phyloP scores from a whole-genome alignment of 2,329 filamentous ascomycete species.

The Chrysoporthe cubensis region DNA sequence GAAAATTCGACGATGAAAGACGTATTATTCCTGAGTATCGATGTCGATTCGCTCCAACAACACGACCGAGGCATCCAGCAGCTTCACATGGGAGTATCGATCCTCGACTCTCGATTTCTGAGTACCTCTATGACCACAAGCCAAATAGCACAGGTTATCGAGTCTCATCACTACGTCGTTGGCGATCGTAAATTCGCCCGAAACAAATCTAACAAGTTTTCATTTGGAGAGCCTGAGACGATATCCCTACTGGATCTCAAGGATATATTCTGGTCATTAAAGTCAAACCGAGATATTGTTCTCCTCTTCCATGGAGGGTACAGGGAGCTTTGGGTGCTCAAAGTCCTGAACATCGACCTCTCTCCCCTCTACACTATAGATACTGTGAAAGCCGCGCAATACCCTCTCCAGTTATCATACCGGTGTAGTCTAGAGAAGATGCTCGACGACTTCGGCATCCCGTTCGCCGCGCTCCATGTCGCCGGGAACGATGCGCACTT shows the following conservation, averaged over 20 bases:
- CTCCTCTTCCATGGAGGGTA: background rate
- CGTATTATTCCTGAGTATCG: too few species aligned
- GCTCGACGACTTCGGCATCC: background rate
- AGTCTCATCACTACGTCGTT: constrained; percentile 8
- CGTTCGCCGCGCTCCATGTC: background rate
- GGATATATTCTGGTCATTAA: background rate
- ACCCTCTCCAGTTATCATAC: background rate
- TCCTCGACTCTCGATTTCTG: too few species aligned
- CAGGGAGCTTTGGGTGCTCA: background rate
- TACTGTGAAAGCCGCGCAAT: background rate
- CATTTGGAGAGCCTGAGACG: background rate
- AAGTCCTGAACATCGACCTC: constrained; percentile 1
- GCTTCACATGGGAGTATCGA: background rate
- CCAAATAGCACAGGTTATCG: background rate
- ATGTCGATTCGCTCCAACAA: too few species aligned
- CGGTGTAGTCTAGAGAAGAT: constrained; percentile 2
- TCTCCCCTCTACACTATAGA: constrained; percentile 7
- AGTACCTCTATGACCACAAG: too few species aligned
- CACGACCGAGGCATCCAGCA: background rate
- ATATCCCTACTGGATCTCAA: background rate
- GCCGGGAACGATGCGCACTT: constrained; percentile 5
- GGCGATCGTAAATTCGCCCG: background rate
- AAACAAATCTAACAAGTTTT: background rate
- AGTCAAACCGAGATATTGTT: background rate
- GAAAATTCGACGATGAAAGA: too few species aligned